These are phyloP conservation scores for Solanum lignicaule DNA, from an alignment of 257 asterid genomes.

Conservation along the genomic window DNA sequence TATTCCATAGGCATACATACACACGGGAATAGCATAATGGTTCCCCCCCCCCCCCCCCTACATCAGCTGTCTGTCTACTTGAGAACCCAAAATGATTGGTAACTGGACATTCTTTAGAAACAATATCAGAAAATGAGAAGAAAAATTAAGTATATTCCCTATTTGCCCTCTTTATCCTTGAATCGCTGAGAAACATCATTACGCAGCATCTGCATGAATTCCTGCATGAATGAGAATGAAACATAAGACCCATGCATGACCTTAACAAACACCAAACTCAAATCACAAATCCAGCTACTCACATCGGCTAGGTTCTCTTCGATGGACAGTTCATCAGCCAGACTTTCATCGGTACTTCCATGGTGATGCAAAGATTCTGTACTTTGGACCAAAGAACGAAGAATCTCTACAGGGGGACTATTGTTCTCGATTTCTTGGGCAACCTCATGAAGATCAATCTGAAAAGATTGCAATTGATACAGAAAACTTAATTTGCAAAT, in stretches of 20 bases:
- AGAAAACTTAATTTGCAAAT: background rate
- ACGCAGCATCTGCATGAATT: conserved; percentile 48
- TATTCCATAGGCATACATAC: background rate
- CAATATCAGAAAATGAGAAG: background rate
- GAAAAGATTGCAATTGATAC: conserved; percentile 3
- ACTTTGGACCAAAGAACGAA: conserved; percentile 34
- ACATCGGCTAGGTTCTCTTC: conserved; percentile 42
- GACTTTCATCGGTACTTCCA: conserved; percentile 10
- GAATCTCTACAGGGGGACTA: conserved; percentile 33
- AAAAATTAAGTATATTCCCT: background rate
- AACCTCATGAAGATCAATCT: conserved; percentile 30
- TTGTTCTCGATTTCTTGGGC: conserved; percentile 30
- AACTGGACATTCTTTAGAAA: background rate
- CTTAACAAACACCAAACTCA: background rate
- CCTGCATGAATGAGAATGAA: conserved; percentile 21
- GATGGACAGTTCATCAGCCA: conserved; percentile 31
- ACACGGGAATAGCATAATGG: background rate
- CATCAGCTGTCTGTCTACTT: background rate
- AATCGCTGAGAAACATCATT: conserved; percentile 32
- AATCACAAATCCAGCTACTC: background rate
- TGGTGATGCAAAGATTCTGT: conserved; percentile 16
- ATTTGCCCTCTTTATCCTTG: conserved; percentile 12
- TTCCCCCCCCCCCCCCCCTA: background rate
- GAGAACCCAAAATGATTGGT: background rate
- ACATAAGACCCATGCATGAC: background rate